A percentile compares a stretch with the other conserved stretches of the same genome.
Conservation (phyloP, 2,329 filamentous ascomycete species). For the Hypoxylon sp. region DNA sequence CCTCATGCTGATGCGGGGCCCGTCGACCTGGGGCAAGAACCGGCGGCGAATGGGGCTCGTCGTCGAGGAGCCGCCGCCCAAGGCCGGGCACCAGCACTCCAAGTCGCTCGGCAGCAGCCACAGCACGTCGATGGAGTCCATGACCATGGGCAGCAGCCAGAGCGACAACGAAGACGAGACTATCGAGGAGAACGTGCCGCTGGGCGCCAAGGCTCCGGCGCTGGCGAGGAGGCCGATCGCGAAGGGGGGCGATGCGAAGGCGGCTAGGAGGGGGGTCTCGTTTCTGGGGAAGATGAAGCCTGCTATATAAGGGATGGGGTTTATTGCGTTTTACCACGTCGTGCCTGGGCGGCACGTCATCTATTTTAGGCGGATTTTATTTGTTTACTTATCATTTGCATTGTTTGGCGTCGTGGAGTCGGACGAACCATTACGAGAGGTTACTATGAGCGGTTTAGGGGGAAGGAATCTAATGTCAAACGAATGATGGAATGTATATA, state of each 20-base stretch:
- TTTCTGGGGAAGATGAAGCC: slow-evolving; percentile 21
- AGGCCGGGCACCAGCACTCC: slow-evolving; percentile 6
- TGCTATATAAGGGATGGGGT: not conserved
- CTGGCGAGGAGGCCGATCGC: not conserved
- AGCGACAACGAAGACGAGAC: slow-evolving; percentile 40
- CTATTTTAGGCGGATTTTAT: not conserved
- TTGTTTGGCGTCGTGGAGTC: not conserved
- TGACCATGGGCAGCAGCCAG: slow-evolving; percentile 42
- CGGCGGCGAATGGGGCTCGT: slow-evolving; percentile 35
- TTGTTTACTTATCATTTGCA: not conserved
- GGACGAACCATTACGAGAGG: not conserved
- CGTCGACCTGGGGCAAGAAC: slow-evolving; percentile 38
- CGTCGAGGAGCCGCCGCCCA: not conserved
- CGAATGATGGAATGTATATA: not conserved
- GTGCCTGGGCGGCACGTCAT: not conserved
- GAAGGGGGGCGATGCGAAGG: slow-evolving; percentile 9
- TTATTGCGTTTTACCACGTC: not conserved
- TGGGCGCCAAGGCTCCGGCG: not conserved
- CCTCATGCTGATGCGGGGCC: slow-evolving; percentile 31
- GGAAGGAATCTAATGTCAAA: no score
- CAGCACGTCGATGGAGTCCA: slow-evolving; percentile 42
- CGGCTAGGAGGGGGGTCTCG: slow-evolving; percentile 16
- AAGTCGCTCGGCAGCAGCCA: slow-evolving; percentile 26
- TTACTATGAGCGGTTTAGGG: no score
- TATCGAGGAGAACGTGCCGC: slow-evolving; percentile 13